A percentile compares a stretch with the other conserved stretches of the same genome.
phyloP scores from a whole-genome alignment of 768 basidiomycete species.

The Psilocybe tampanensis region DNA sequence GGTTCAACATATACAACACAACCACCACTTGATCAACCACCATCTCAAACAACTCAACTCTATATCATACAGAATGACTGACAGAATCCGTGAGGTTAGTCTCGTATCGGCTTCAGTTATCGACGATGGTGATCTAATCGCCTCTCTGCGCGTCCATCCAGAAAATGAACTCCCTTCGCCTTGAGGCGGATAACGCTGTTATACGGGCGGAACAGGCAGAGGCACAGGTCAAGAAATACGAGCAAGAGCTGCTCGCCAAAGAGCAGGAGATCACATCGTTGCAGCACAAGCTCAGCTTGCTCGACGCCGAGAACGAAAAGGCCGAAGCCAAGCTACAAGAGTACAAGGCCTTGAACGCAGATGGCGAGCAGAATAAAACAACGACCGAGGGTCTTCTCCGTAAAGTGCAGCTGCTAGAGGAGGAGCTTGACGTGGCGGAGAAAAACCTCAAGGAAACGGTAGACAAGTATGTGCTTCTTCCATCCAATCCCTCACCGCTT shows the following conservation, averaged over 20 bases:
- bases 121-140: constrained; percentile 5
- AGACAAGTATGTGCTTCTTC: constrained; percentile 75
- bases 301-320: constrained; percentile 73
- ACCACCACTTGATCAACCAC: constrained; percentile 15
- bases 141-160: constrained; percentile 26
- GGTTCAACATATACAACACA: constrained; percentile 17
- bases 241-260: constrained; percentile 73
- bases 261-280: constrained; percentile 89
- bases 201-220: constrained; percentile 89
- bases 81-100: constrained; percentile 54
- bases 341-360: constrained; percentile 63
- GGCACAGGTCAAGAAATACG: constrained; percentile 73
- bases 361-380: constrained; percentile 69
- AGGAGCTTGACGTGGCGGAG: constrained; percentile 94
- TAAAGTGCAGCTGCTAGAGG: constrained; percentile 91
- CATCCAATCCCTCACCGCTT: constrained; percentile 7
- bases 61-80: constrained; percentile 41
- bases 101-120: neutral
- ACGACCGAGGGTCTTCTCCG: constrained; percentile 73
- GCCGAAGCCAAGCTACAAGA: constrained; percentile 66
- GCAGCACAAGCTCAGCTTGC: constrained; percentile 62
- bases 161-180: constrained; percentile 79
- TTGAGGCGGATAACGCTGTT: constrained; percentile 82
- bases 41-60: constrained; percentile 13
- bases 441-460: constrained; percentile 96